Evolutionary conservation across 768 basidiomycete species (phyloP).

Genomic region (Amanita polypyramis): DNA sequence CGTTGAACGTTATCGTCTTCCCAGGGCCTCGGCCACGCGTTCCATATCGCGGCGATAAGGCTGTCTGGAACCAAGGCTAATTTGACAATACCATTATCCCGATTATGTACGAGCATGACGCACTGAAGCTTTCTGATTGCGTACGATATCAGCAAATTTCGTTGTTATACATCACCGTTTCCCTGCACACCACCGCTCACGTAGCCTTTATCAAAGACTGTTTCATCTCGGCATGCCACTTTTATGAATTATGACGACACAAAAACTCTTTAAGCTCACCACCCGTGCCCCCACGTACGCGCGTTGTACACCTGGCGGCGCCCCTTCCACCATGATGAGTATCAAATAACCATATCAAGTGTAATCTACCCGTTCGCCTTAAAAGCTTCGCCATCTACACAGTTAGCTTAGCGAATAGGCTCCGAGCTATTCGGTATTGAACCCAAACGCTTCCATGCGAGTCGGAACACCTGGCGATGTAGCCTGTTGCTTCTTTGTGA

Average conservation of each 20-base stretch:
- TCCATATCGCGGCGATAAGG: conserved; percentile 3
- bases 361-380: background rate
- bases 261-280: background rate
- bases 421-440: background rate
- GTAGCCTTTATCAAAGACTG: background rate
- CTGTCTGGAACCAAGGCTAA: background rate
- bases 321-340: background rate
- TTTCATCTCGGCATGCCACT: conserved; percentile 1
- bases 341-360: background rate
- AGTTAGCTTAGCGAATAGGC: background rate
- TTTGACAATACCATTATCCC: background rate
- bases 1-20: background rate
- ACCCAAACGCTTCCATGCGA: background rate
- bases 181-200: background rate
- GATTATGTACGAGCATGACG: conserved; percentile 1
- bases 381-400: background rate
- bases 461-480: background rate
- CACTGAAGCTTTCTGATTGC: background rate
- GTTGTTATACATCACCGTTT: background rate
- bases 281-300: background rate
- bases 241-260: conserved; percentile 1
- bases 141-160: background rate
- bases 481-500: background rate
- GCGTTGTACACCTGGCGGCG: background rate
- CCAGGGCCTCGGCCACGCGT: background rate